Evolutionary conservation across 768 basidiomycete species (phyloP), one percentile per base, ranked within the genome.

Genomic region (Cystofilobasidium bisporidii): DNA sequence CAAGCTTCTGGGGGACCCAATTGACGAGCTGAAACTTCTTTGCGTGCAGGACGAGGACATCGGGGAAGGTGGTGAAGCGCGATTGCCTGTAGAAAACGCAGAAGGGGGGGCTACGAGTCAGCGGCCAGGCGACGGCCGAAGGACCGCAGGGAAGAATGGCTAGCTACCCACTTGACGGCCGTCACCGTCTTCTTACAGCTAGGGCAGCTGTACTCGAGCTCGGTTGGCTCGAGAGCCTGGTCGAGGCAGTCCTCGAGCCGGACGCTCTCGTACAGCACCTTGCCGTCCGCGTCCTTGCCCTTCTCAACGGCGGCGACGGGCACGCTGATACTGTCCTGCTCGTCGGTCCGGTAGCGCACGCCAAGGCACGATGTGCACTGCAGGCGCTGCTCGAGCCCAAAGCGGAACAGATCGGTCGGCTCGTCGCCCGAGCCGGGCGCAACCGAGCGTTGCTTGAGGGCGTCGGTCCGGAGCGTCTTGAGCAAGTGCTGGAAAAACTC

Each of bases 1-100:
- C 90, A 33, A 98, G 81, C 78, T 99, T 99, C 3, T 87, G 82
- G 0, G 96, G 96, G 0, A 99, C 90, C 96, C 96, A 98, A 72
- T 91, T 91, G 48, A 91, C 87, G 5, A 94, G 82, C 76, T 92
- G 89, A 80, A 96, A 97, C 73, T 94, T 94, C 74, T 88, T 89
- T 50, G 91, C 86, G 71, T 96, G 93, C 1, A 99, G 77, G 11
- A 94, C 85, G 0, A 98, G 81, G 0, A 91, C 84, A 15, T 91
- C 83, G 0, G 96, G 96, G 81, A 94, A 90, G 1, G 88, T 87
- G 0, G 88, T 83, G 72, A 98, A 88, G 36, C 82, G 83, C 20
- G 83, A 82, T 69, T 85, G 85, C 75, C 90, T 91, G 71, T 4
- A 36, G 24, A 32, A 65, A 47, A 26, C 24, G 24, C n/a, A 32